phyloP scores from a whole-genome alignment of 208 protist species.

The Endotrypanum monterogeii region DNA sequence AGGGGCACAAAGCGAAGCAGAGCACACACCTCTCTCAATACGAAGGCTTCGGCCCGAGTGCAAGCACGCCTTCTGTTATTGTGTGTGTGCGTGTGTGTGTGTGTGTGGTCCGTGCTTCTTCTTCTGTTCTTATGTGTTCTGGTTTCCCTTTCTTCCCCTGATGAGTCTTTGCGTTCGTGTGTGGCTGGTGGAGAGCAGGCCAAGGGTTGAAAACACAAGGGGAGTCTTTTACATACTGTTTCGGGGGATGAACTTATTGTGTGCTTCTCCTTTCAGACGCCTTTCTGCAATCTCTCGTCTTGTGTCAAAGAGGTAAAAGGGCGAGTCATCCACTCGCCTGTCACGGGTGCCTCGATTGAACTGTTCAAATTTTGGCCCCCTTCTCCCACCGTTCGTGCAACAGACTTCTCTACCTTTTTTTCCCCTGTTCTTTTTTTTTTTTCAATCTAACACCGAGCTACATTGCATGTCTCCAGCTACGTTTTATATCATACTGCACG shows the following conservation, averaged over 20 bases:
- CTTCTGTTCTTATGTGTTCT: too few relatives aligned
- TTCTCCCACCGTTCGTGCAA: neutral
- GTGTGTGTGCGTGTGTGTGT: too few relatives aligned
- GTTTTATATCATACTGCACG: conserved; percentile 1
- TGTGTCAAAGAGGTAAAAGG: neutral
- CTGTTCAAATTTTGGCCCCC: neutral
- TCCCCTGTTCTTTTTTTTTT: too few relatives aligned
- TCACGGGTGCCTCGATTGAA: neutral
- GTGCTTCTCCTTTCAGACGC: neutral
- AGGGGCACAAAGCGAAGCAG: neutral
- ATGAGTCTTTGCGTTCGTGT: too few relatives aligned
- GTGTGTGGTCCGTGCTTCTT: too few relatives aligned
- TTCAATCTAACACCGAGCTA: too few relatives aligned
- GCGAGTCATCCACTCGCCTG: neutral
- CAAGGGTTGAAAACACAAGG: too few relatives aligned
- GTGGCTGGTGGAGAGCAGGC: too few relatives aligned
- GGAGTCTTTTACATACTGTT: too few relatives aligned
- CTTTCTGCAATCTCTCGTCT: neutral
- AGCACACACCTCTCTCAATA: neutral
- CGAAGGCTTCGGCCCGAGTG: neutral
- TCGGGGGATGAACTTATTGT: neutral
- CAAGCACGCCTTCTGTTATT: too few relatives aligned
- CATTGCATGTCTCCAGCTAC: conserved; percentile 4
- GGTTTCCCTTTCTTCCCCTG: too few relatives aligned
- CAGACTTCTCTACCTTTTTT: neutral